phyloP scores from a whole-genome alignment of 306 rosid species.

The Trifolium repens region DNA sequence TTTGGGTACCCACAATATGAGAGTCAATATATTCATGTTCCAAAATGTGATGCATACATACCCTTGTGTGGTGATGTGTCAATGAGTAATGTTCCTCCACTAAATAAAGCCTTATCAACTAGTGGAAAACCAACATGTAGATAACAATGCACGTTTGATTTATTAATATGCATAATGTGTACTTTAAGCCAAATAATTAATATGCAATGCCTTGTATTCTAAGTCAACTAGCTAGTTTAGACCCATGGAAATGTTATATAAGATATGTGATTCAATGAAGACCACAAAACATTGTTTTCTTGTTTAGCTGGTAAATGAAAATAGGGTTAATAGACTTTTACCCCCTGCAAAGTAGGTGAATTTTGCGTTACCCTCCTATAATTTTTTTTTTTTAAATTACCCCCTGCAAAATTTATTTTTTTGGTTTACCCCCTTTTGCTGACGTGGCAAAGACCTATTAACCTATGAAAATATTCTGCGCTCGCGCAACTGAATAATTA shows the following conservation, averaged over 20 bases:
- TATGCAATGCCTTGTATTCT: neutral
- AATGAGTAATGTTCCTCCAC: constrained; percentile 41
- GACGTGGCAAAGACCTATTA: too few relatives aligned
- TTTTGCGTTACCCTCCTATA: too few relatives aligned
- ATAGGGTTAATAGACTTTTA: too few relatives aligned
- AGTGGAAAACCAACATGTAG: constrained; percentile 31
- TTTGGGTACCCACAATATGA: constrained; percentile 33
- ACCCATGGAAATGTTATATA: neutral
- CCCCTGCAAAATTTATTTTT: too few relatives aligned
- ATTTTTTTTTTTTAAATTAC: too few relatives aligned
- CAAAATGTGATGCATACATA: constrained; percentile 44
- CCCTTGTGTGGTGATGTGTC: constrained; percentile 39
- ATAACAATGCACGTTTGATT: constrained; percentile 18
- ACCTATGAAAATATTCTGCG: too few relatives aligned
- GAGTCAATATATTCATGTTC: neutral
- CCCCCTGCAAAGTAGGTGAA: too few relatives aligned
- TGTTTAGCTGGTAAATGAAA: too few relatives aligned
- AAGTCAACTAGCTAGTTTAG: constrained; percentile 7
- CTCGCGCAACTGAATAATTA: too few relatives aligned
- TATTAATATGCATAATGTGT: constrained; percentile 12
- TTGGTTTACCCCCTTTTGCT: too few relatives aligned
- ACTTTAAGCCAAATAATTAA: constrained; percentile 4
- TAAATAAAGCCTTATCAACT: constrained; percentile 40
- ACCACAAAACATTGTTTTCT: too few relatives aligned
- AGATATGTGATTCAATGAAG: neutral